Evolutionary conservation across 176 grass and related monocot species (phyloP).

Genomic region (Oryza glumipatula): DNA sequence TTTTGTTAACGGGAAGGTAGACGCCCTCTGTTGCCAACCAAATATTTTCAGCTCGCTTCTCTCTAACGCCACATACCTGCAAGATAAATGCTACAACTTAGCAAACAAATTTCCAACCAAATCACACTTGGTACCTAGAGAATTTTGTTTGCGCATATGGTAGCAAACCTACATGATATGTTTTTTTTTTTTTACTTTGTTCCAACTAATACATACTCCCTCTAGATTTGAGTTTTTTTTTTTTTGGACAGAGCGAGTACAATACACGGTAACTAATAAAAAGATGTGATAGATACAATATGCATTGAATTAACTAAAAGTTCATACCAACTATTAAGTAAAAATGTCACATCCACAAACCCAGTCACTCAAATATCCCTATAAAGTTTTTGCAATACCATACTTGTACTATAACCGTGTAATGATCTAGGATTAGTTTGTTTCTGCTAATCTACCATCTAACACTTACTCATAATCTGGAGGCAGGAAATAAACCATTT

Average conservation of each 20-base stretch:
- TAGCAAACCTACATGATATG: background rate
- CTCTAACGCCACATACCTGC: conserved; percentile 71
- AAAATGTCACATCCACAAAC: background rate
- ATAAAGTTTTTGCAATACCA: background rate
- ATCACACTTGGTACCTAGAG: background rate
- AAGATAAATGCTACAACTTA: conserved; percentile 22
- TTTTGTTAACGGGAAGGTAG: conserved; percentile 57
- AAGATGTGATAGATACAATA: background rate
- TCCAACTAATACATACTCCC: background rate
- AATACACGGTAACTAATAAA: conserved; percentile 3
- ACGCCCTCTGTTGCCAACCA: conserved; percentile 72
- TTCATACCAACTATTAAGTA: background rate
- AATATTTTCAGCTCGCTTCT: conserved; percentile 69
- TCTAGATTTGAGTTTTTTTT: no score
- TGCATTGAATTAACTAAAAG: background rate
- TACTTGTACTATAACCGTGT: background rate
- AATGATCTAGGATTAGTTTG: background rate
- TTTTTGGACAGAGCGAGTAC: no score
- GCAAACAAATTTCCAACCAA: background rate
- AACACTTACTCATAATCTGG: background rate
- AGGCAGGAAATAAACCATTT: background rate
- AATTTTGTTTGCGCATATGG: background rate
- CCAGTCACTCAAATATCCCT: background rate
- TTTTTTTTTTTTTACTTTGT: background rate
- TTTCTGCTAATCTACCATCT: background rate